These are phyloP conservation scores for Gaultheria prostrata DNA, from an alignment of 148 eudicot species.

Conservation along the genomic window DNA sequence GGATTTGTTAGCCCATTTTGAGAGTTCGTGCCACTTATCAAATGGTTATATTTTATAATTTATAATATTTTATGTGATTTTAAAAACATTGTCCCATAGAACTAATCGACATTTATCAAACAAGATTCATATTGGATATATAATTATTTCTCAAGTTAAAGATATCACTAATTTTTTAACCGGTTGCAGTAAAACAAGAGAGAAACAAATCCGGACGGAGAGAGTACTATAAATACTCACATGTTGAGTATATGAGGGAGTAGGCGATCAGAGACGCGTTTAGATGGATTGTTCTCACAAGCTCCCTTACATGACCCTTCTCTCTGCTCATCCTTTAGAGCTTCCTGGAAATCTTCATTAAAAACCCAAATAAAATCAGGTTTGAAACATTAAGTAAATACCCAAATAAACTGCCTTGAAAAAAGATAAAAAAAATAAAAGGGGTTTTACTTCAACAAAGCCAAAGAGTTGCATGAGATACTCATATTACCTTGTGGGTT, in stretches of 20 bases:
- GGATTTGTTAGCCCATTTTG: too few species aligned
- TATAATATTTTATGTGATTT: too few species aligned
- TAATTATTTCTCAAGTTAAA: too few species aligned
- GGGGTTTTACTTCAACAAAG: not conserved
- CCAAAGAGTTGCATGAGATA: not conserved
- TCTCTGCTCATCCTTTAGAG: constrained; percentile 25
- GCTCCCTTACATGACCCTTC: constrained; percentile 32
- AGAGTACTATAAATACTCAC: too few species aligned
- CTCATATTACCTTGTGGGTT: constrained; percentile 16
- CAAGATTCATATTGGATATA: too few species aligned
- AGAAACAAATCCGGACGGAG: too few species aligned
- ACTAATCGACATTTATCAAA: too few species aligned
- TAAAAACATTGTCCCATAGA: too few species aligned
- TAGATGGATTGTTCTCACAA: constrained; percentile 25
- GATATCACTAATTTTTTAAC: too few species aligned
- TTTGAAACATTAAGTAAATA: not conserved
- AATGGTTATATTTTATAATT: too few species aligned
- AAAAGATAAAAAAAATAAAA: not conserved
- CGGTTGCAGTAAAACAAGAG: too few species aligned
- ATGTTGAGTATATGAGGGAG: constrained; percentile 58
- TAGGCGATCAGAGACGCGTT: constrained; percentile 34
- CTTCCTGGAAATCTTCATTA: constrained; percentile 15
- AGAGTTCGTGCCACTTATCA: too few species aligned
- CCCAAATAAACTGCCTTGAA: not conserved
- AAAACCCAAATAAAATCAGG: constrained; percentile 1